phyloP scores from a whole-genome alignment of 176 grass and related monocot species.

The Saccharum spontaneum region DNA sequence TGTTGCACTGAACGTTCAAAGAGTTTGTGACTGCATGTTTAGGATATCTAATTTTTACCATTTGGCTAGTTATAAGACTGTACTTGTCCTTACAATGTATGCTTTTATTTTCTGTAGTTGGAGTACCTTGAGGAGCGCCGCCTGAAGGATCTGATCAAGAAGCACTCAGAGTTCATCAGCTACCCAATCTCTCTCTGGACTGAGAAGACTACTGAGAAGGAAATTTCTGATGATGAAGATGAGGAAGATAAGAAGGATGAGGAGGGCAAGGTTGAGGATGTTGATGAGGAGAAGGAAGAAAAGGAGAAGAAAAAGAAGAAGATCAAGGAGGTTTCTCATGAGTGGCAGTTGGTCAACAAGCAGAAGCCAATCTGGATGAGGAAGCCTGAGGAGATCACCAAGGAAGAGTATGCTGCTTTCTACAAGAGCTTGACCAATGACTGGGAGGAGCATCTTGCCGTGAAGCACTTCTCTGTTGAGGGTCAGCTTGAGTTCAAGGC shows the following conservation, averaged over 20 bases:
- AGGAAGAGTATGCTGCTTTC: conserved; percentile 98
- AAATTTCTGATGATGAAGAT: conserved; percentile 98
- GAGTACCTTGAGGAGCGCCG: conserved; percentile 98
- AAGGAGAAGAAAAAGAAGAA: conserved; percentile 98
- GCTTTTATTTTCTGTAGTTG: conserved; percentile 39
- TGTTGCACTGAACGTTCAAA: not conserved
- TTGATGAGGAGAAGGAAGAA: conserved; percentile 92
- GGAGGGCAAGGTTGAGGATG: conserved; percentile 90
- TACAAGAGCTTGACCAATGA: conserved; percentile 98
- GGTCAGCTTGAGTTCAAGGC: conserved; percentile 99
- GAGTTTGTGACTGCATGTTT: not conserved
- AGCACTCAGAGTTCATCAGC: conserved; percentile 99
- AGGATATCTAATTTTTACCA: not conserved
- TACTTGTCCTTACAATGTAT: not conserved
- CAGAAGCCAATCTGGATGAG: conserved; percentile 99
- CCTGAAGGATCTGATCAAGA: conserved; percentile 94
- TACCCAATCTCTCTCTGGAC: conserved; percentile 93
- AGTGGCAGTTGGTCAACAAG: conserved; percentile 92
- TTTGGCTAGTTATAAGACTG: not conserved
- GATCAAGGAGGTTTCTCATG: conserved; percentile 98
- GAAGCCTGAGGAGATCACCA: conserved; percentile 97
- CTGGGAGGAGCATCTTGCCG: conserved; percentile 91
- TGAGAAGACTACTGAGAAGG: conserved; percentile 96
- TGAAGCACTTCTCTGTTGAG: conserved; percentile 99
- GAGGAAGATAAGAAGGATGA: conserved; percentile 98